Base-by-base conservation (phyloP, 345 rosid species). In the Gossypium raimondii region DNA sequence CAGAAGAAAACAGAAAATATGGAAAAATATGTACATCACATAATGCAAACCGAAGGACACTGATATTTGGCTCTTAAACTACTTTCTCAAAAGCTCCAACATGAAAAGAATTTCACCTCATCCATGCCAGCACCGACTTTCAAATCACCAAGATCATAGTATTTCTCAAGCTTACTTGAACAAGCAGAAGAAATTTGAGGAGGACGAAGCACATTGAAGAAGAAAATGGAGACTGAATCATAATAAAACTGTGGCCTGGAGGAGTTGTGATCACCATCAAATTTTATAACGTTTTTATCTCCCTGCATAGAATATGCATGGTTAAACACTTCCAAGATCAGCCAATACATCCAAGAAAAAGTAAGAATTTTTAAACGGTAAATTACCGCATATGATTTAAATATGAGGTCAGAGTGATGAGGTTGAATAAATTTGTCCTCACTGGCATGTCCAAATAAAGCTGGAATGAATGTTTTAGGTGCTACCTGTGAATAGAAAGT, bases 211-310 rank as follows among this genome's bases (percentile, higher is more conserved):
- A 93, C 88, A 77, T 89, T 93, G 85, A 82, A 87, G 86, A 95
- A 93, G 92, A 95, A 95, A 78, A 90, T 83, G 79, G 97, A 91
- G 73, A 95, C 98, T 1, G 99, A 95, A 82, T 95, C 97, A 69
- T 91, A 93, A 78, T 84, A 95, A 77, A 86, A 91, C 58, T 91
- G 98, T 20, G 99, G 98, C 78, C 99, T 82, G 22, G 99, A 89
- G 50, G 98, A 85, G 81, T 95, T 95, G 82, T 93, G 98, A 76
- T 95, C 98, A 65, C 98, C 99, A 75, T 95, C 94, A 79, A 95
- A 95, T 82, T 88, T 91, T 77, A 95, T 91, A 77, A 95, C 80
- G 77, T 95, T 95, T 83, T 92, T 95, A 84, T 93, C 98, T 53
- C 99, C 99, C 99, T 95, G 89, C 72, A 60, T 34, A 79, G 25